These are phyloP conservation scores for Trichoderma parareesei DNA, from an alignment of 495 filamentous ascomycete species.

Conservation along the genomic window DNA sequence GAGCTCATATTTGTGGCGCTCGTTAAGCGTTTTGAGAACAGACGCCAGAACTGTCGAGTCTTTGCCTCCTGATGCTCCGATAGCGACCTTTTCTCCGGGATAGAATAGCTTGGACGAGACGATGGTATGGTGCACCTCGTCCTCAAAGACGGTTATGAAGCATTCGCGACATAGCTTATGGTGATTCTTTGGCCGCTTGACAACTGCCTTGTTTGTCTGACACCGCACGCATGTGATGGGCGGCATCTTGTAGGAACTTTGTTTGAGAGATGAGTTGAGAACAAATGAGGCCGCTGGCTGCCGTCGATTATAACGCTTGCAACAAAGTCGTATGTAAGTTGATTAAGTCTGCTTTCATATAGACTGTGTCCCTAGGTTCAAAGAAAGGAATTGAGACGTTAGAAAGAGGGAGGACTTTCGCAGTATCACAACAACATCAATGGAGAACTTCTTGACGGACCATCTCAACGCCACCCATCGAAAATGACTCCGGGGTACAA, in stretches of 20 bases:
- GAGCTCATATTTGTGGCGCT: slow-evolving; percentile 78
- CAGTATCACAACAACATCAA: neutral
- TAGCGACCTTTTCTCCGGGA: slow-evolving; percentile 80
- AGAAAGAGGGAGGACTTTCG: too few relatives aligned
- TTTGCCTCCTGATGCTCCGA: slow-evolving; percentile 95
- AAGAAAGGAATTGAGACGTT: too few relatives aligned
- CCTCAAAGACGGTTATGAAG: slow-evolving; percentile 81
- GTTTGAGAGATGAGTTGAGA: neutral
- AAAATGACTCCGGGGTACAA: neutral
- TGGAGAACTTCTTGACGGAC: neutral
- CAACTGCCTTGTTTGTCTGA: slow-evolving; percentile 66
- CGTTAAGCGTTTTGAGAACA: slow-evolving; percentile 89
- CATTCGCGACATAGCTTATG: slow-evolving; percentile 84
- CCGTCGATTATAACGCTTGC: too few relatives aligned
- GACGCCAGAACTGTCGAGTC: slow-evolving; percentile 95
- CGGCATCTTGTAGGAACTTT: slow-evolving; percentile 29
- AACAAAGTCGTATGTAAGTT: too few relatives aligned
- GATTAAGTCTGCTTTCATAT: too few relatives aligned
- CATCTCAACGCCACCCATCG: neutral
- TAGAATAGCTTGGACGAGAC: slow-evolving; percentile 66
- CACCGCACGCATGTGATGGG: slow-evolving; percentile 63
- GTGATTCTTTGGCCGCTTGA: slow-evolving; percentile 88
- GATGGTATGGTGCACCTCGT: slow-evolving; percentile 91
- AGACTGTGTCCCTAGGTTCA: too few relatives aligned
- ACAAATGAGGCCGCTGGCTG: neutral